phyloP scores from a whole-genome alignment of 176 grass and related monocot genomes.

The Hsuehochloa calcarea region DNA sequence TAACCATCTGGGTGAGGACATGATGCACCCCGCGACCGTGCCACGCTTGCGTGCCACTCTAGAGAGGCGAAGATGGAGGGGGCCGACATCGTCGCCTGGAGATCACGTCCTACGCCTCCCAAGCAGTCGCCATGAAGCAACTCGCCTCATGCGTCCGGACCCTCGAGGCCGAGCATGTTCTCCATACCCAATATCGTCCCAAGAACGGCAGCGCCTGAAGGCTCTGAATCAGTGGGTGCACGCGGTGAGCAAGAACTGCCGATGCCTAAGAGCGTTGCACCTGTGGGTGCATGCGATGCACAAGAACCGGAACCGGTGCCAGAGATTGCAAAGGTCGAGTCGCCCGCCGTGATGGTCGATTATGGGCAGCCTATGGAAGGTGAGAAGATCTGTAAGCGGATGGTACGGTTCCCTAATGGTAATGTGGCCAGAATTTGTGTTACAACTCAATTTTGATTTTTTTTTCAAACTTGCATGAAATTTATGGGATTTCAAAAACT shows the following conservation, averaged over 20 bases:
- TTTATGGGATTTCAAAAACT: too few species aligned
- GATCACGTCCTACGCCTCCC: too few species aligned
- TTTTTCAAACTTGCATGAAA: too few species aligned
- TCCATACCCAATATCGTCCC: neutral
- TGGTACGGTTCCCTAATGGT: constrained; percentile 34
- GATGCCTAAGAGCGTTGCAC: neutral
- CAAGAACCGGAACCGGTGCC: neutral
- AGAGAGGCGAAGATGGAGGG: too few species aligned
- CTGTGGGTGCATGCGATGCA: neutral
- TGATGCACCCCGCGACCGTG: too few species aligned
- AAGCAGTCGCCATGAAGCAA: too few species aligned
- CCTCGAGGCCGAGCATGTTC: neutral
- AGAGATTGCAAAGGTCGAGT: neutral
- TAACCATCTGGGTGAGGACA: too few species aligned
- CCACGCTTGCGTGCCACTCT: too few species aligned
- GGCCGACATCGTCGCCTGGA: too few species aligned
- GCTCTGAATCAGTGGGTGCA: neutral
- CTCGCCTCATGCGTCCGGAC: too few species aligned
- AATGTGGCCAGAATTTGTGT: neutral
- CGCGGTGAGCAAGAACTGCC: neutral
- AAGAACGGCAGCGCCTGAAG: neutral
- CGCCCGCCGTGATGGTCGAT: neutral
- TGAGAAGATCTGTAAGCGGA: constrained; percentile 41
- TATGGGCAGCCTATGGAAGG: constrained; percentile 33
- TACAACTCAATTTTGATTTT: too few species aligned